These are phyloP conservation scores for Tylopilus sp. DNA, from an alignment of 768 basidiomycete genomes.

Conservation along the genomic window DNA sequence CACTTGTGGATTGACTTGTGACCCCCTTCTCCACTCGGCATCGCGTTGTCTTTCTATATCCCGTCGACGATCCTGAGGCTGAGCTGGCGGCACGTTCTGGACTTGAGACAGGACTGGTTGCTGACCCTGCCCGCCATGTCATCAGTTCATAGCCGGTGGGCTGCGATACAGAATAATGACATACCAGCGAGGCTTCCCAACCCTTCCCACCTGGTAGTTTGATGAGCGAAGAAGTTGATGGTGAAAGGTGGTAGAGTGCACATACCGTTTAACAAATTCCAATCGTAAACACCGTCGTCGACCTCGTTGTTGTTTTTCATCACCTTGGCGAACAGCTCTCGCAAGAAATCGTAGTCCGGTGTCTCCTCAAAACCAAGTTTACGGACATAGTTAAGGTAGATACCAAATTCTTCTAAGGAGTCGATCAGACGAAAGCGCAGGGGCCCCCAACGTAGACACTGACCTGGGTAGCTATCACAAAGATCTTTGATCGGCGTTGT, in stretches of 20 bases:
- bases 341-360: slow-evolving; percentile 97
- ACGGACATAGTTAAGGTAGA: slow-evolving; percentile 98
- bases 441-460: slow-evolving; percentile 19
- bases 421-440: slow-evolving; percentile 5
- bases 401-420: slow-evolving; percentile 87
- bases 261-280: slow-evolving; percentile 87
- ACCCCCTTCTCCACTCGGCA: slow-evolving; percentile 60
- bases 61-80: slow-evolving; percentile 57
- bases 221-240: slow-evolving; percentile 6
- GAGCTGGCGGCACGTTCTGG: slow-evolving; percentile 48
- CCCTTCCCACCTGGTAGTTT: slow-evolving; percentile 72
- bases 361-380: slow-evolving; percentile 99
- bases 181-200: slow-evolving; percentile 82
- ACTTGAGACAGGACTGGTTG: slow-evolving; percentile 64
- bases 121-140: slow-evolving; percentile 43
- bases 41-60: slow-evolving; percentile 52
- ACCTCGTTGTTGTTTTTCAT: slow-evolving; percentile 87
- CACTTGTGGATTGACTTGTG: slow-evolving; percentile 52
- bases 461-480: slow-evolving; percentile 92
- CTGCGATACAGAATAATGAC: slow-evolving; percentile 27
- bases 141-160: slow-evolving; percentile 7
- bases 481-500: slow-evolving; percentile 96
- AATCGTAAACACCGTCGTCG: slow-evolving; percentile 94
- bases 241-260: background rate
- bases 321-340: slow-evolving; percentile 92